A percentile compares a stretch with the other conserved stretches of the same genome.
Conservation (phyloP, 78 protist species). For the Dictyostelium intermedium region DNA sequence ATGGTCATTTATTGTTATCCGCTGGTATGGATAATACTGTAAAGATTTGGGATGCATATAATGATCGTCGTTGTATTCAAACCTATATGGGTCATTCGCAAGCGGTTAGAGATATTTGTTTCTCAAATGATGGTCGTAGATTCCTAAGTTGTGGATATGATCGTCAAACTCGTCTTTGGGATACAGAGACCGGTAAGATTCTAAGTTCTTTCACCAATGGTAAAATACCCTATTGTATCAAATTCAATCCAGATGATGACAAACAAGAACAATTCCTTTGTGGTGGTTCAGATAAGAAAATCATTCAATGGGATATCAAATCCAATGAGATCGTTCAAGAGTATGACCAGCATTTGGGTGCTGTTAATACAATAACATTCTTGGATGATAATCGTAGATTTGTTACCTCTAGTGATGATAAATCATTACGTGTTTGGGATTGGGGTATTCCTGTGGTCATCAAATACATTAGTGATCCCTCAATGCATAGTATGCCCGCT, state of each 20-base stretch:
- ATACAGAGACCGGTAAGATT: slow-evolving; percentile 96
- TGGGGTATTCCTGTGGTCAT: slow-evolving; percentile 94
- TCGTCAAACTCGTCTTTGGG: slow-evolving; percentile 91
- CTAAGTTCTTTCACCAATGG: slow-evolving; percentile 77
- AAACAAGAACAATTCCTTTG: slow-evolving; percentile 85
- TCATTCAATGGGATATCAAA: slow-evolving; percentile 88
- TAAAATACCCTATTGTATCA: slow-evolving; percentile 82
- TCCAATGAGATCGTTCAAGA: slow-evolving; percentile 86
- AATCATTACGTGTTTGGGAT: slow-evolving; percentile 97
- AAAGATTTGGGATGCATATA: slow-evolving; percentile 92
- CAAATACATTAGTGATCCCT: slow-evolving; percentile 89
- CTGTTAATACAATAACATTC: slow-evolving; percentile 96
- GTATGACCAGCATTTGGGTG: slow-evolving; percentile 95
- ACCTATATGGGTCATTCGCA: slow-evolving; percentile 93
- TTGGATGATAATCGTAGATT: slow-evolving; percentile 87
- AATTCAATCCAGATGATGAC: slow-evolving; percentile 88
- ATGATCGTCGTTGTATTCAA: slow-evolving; percentile 78
- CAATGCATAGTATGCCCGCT: slow-evolving; percentile 90
- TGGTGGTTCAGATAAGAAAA: slow-evolving; percentile 89
- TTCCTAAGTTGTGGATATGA: slow-evolving; percentile 92
- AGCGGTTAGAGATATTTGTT: slow-evolving; percentile 90
- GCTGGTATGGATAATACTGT: slow-evolving; percentile 86
- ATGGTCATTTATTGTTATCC: slow-evolving; percentile 92
- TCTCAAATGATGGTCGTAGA: slow-evolving; percentile 84
- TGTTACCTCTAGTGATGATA: slow-evolving; percentile 96